These are phyloP conservation scores for Silene noctiflora DNA, from an alignment of 179 eudicot species.

Conservation along the genomic window DNA sequence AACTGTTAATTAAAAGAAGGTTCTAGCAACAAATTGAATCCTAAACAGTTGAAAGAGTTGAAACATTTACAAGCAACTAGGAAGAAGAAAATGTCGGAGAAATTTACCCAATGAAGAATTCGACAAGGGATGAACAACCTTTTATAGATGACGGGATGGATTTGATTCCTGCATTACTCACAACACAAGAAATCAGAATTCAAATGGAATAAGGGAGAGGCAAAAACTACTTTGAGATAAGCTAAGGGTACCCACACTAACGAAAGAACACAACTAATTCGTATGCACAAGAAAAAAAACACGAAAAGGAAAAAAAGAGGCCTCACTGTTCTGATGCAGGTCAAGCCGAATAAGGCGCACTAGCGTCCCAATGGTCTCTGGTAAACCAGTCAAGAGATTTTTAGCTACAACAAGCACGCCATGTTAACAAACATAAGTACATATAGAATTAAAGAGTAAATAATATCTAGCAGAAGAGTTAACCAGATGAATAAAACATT, in stretches of 20 bases:
- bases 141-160: slow-evolving; percentile 76
- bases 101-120: slow-evolving; percentile 83
- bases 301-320: slow-evolving; percentile 5
- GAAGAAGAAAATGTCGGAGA: slow-evolving; percentile 9
- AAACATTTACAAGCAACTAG: slow-evolving; percentile 2
- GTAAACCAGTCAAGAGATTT: slow-evolving; percentile 64
- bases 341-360: slow-evolving; percentile 80
- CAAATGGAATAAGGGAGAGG: background rate
- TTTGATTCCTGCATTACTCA: slow-evolving; percentile 62
- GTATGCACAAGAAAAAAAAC: background rate
- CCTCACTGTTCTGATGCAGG: slow-evolving; percentile 89
- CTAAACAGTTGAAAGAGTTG: slow-evolving; percentile 4
- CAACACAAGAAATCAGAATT: slow-evolving; percentile 4
- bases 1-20: background rate
- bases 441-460: background rate
- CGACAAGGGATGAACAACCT: slow-evolving; percentile 74
- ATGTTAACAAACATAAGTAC: background rate
- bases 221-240: background rate
- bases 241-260: background rate
- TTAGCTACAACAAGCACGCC: slow-evolving; percentile 49
- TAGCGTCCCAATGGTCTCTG: slow-evolving; percentile 79
- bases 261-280: background rate
- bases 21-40: slow-evolving; percentile 15
- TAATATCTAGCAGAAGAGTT: background rate
- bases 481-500: slow-evolving; percentile 13